Base-by-base conservation (phyloP, 1,139 yeast species). In the Yamadazyma trypodendri region DNA sequence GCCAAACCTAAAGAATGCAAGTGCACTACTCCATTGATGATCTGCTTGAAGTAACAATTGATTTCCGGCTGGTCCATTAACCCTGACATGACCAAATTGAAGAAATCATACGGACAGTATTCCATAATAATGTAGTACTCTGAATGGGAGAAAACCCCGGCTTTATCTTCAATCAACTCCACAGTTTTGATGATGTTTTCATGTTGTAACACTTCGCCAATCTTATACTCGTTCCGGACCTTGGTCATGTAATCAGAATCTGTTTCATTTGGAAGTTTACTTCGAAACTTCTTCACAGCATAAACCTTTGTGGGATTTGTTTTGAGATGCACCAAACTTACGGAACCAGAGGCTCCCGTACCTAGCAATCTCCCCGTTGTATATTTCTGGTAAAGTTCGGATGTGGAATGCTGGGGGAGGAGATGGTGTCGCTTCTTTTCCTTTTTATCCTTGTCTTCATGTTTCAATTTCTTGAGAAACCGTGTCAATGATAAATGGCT, bases 271-370 rank as follows among this genome's bases (percentile, higher is more conserved):
- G 70, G 63, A 35, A 70, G 61, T 53, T 73, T 75, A 12, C 77
- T 57, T 50, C 87, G 65, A 51, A 84, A 83, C 54, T 81, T 79
- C 58, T 84, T 84, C 32, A 84, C 80, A 0, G 94, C 94, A 56
- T 66, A 82, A 3, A 80, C 54, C 45, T 69, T 65, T 18, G 42
- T 41, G 2, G 77, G 72, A 48, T 77, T 77, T 1, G 65, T 53
- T 23, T 63, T 63, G 31, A 76, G 63, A 17, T 72, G 67, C 4
- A 81, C 77, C 34, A 81, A 68, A 39, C 77, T 73, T 12, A 84
- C 94, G 2, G 85, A 77, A 0, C 94, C 92, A 30, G 86, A 81
- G 6, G 92, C 90, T 18, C 94, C 94, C 37, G 84, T 74, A 5
- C 94, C 94, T 14, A 79, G 61, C 20, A 77, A 55, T 46, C 68